A percentile compares a stretch with the other conserved stretches of the same genome.
phyloP scores from a whole-genome alignment of 371 early-diverging fungal genomes.

The Mortierella sp. region DNA sequence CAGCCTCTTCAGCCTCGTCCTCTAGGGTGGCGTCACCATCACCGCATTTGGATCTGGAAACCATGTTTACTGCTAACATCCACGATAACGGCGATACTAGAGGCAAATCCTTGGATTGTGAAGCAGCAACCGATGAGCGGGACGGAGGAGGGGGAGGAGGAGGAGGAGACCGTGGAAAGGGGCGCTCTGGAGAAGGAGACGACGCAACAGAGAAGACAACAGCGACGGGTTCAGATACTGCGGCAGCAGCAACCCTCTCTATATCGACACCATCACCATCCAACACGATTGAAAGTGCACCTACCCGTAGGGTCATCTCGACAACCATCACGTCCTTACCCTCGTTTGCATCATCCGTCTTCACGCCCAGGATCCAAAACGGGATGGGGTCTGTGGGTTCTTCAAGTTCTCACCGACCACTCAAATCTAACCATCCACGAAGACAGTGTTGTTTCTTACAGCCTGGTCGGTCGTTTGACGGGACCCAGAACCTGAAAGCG shows the following conservation, averaged over 20 bases:
- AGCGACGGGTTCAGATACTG: neutral
- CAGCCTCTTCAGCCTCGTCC: conserved; percentile 17
- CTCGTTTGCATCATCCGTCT: conserved; percentile 25
- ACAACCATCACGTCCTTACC: conserved; percentile 29
- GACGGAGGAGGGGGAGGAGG: neutral
- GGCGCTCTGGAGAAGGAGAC: neutral
- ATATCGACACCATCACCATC: neutral
- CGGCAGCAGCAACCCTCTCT: neutral
- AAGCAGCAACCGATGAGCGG: neutral
- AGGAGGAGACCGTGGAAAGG: neutral
- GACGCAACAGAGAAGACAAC: neutral
- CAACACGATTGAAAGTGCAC: neutral
- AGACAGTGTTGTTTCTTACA: conserved; percentile 47
- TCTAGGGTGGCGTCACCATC: conserved; percentile 26
- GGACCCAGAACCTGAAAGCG: conserved; percentile 50
- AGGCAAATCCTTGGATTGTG: too few species aligned
- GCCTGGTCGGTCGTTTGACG: conserved; percentile 53
- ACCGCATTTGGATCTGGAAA: neutral
- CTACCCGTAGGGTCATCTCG: conserved; percentile 1
- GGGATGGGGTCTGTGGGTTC: neutral
- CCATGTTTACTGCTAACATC: neutral
- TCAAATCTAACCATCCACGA: conserved; percentile 20
- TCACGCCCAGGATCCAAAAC: conserved; percentile 13
- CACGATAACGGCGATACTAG: too few species aligned
- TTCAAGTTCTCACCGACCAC: neutral